These are phyloP conservation scores for Byssochlamys sp. DNA, from an alignment of 2,329 filamentous ascomycete species.

Conservation along the genomic window DNA sequence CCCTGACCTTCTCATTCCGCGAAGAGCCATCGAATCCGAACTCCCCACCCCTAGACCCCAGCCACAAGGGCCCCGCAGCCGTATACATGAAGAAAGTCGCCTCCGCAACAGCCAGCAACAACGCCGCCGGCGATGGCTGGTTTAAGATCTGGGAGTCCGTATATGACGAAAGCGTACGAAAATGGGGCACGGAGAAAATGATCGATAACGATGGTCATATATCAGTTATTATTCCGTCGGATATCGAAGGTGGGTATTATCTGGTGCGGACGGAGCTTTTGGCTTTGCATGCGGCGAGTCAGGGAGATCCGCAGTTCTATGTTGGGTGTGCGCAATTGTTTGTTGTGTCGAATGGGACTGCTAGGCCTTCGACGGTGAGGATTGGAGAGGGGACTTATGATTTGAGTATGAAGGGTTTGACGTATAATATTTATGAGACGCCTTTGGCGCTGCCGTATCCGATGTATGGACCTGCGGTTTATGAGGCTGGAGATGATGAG, in stretches of 20 bases:
- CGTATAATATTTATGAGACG: conserved; percentile 55
- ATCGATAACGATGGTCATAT: conserved; percentile 56
- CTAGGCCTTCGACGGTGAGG: conserved; percentile 45
- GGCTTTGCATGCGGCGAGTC: conserved; percentile 54
- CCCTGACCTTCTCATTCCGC: conserved; percentile 59
- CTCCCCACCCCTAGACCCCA: conserved; percentile 49
- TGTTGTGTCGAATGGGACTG: conserved; percentile 42
- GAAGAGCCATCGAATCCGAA: conserved; percentile 47
- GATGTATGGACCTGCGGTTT: conserved; percentile 50
- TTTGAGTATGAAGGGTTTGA: conserved; percentile 45
- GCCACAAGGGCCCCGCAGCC: conserved; percentile 60
- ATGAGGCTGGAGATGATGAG: conserved; percentile 29
- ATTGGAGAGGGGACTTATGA: conserved; percentile 57
- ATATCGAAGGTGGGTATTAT: conserved; percentile 57
- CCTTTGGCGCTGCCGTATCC: conserved; percentile 46
- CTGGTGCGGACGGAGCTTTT: conserved; percentile 63
- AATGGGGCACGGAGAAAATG: conserved; percentile 64
- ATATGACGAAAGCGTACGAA: conserved; percentile 45
- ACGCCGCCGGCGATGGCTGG: conserved; percentile 58
- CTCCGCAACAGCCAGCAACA: conserved; percentile 41
- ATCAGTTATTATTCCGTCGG: conserved; percentile 51
- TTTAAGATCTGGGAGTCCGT: conserved; percentile 68
- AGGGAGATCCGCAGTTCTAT: conserved; percentile 62
- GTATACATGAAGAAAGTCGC: conserved; percentile 64
- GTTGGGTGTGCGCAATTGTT: conserved; percentile 63